Percentiles rank a stretch among this genome's conserved stretches.
phyloP scores from a whole-genome alignment of 2,329 filamentous ascomycete species.

The Alternaria sp. region DNA sequence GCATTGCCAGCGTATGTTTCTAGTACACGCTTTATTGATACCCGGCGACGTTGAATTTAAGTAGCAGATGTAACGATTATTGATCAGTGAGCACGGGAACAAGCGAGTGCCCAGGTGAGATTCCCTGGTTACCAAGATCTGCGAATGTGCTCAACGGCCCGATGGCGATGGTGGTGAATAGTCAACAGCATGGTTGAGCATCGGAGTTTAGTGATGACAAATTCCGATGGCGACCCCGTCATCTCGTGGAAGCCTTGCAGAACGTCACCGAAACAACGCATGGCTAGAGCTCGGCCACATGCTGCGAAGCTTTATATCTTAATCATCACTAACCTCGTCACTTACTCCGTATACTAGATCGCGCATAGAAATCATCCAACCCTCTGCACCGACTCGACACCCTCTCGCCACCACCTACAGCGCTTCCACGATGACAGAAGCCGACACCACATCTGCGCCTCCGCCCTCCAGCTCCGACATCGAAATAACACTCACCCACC shows the following conservation, averaged over 20 bases:
- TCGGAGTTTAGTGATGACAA: conserved; percentile 39
- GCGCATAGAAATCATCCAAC: neutral
- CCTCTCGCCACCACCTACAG: neutral
- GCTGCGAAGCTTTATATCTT: conserved; percentile 36
- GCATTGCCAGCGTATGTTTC: conserved; percentile 3
- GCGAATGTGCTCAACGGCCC: neutral
- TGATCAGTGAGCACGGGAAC: neutral
- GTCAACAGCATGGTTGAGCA: neutral
- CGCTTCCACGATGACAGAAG: conserved; percentile 20
- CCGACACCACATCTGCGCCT: conserved; percentile 8
- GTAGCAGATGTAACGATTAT: neutral
- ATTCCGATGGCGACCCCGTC: conserved; percentile 36
- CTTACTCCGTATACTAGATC: conserved; percentile 19
- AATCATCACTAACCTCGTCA: conserved; percentile 35
- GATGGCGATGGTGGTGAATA: neutral
- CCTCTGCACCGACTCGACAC: neutral
- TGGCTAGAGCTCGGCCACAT: conserved; percentile 24
- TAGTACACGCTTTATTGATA: conserved; percentile 26
- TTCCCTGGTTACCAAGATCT: neutral
- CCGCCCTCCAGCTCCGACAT: conserved; percentile 24
- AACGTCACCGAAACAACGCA: conserved; percentile 39
- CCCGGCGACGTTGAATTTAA: conserved; percentile 11
- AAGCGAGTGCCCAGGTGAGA: neutral
- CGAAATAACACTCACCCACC: conserved; percentile 60
- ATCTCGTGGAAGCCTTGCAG: conserved; percentile 42